Base-by-base conservation (phyloP, 371 early-diverging fungal species). In the Lichtheimia ornata region DNA sequence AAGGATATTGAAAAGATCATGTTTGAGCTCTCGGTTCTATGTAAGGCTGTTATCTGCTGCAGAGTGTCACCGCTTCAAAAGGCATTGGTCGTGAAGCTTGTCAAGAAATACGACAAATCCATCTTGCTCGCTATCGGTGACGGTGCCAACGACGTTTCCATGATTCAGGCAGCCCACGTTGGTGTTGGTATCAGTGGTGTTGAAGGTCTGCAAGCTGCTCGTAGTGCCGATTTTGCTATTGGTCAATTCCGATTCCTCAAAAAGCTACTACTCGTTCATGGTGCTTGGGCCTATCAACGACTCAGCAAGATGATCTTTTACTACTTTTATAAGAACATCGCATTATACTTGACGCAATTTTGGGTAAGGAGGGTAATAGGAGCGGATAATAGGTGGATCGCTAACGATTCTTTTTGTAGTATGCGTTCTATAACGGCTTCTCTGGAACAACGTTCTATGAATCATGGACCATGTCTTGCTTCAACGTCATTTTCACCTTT, bases 121-220 rank as follows among this genome's bases (percentile, higher is more conserved):
- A 92, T 90, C 67, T 71, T 88, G 54, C 87, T 92, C 61, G 97
- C 91, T 45, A 96, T 97, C 56, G 98, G 99, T 45, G 99, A 99
- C 75, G 99, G 99, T 51, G 98, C 98, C 42, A 99, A 99, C 71
- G 99, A 99, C 74, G 97, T 99, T 5, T 87, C 91, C 24, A 99
- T 99, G 99, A 93, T 99, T 62, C 93, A 95, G 76, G 94, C 94
- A 20, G 96, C 99, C 5, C 95, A 98, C 70, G 96, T 99, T 0
- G 92, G 93, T 63, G 88, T 99, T 20, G 99, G 99, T 59, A 98
- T 99, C 63, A 92, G 91, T 59, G 99, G 99, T 52, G 88, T 93
- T 60, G 99, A 99, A 73, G 99, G 99, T 45, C 84, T 96, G 17
- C 98, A 97, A 65, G 99, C 99, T 7, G 93, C 97, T 18, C 89